These are phyloP conservation scores for Didymella pinodella DNA, from an alignment of 2,329 filamentous ascomycete genomes.

Conservation along the genomic window DNA sequence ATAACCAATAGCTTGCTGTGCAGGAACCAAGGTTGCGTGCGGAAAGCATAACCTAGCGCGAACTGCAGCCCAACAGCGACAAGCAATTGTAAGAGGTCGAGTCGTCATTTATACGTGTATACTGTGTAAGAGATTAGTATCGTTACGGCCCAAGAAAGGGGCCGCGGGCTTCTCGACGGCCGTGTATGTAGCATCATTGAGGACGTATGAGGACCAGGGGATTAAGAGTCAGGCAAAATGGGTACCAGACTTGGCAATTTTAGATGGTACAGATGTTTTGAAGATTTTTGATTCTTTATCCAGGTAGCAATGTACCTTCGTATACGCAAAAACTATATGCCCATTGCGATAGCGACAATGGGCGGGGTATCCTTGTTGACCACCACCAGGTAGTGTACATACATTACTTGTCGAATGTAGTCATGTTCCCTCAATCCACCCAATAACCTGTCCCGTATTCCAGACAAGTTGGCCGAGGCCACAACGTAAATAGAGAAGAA, in stretches of 20 bases:
- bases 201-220: not conserved
- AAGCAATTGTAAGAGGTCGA: not conserved
- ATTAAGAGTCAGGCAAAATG: not conserved
- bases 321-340: conserved; percentile 11
- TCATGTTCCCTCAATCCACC: not conserved
- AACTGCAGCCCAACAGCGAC: conserved; percentile 2
- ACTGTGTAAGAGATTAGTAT: conserved; percentile 1
- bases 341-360: conserved; percentile 6
- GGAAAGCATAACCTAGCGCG: conserved; percentile 3
- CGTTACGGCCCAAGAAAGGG: not conserved
- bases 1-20: not conserved
- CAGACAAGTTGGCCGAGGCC: conserved; percentile 1
- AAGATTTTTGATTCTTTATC: conserved; percentile 9
- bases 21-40: conserved; percentile 2
- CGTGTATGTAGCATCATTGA: not conserved
- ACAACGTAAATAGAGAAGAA: not conserved
- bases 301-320: conserved; percentile 11
- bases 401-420: not conserved
- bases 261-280: not conserved
- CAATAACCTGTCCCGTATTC: not conserved
- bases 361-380: conserved; percentile 25
- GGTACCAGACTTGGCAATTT: not conserved
- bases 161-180: not conserved
- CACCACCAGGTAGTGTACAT: conserved; percentile 3
- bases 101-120: conserved; percentile 12